Evolutionary conservation across 1,139 yeast species (phyloP).

Genomic region (Taphrina populina): DNA sequence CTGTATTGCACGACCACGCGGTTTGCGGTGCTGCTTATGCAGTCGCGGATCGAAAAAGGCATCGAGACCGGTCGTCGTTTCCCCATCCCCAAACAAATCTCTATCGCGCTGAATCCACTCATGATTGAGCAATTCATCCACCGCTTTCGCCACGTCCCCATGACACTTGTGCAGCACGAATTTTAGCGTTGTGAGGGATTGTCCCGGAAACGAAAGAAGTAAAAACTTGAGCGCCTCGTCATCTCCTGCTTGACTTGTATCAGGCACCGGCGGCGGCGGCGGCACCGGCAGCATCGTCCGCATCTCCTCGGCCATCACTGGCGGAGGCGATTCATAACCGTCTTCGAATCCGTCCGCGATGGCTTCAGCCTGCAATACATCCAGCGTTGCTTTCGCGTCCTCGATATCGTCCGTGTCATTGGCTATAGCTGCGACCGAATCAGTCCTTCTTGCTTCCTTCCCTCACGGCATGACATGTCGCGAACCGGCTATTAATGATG

Average conservation of each 20-base stretch:
- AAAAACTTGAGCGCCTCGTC: conserved; percentile 30
- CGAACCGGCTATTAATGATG: conserved; percentile 25
- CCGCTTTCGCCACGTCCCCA: conserved; percentile 27
- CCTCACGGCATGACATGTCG: background rate
- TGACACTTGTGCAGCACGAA: conserved; percentile 30
- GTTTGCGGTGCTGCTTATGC: conserved; percentile 14
- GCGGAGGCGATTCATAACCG: conserved; percentile 1
- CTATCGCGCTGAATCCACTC: conserved; percentile 28
- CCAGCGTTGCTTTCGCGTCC: conserved; percentile 28
- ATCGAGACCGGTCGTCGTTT: conserved; percentile 1
- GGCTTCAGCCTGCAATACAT: conserved; percentile 27
- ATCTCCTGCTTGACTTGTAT: conserved; percentile 3
- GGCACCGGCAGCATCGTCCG: background rate
- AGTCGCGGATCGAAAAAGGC: conserved; percentile 10
- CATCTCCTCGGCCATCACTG: conserved; percentile 1
- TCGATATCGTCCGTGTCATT: conserved; percentile 30
- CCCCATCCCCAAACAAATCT: conserved; percentile 17
- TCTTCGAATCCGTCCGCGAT: conserved; percentile 12
- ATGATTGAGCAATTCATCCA: conserved; percentile 35
- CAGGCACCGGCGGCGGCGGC: conserved; percentile 9
- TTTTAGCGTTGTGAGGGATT: conserved; percentile 19
- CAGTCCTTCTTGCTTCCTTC: background rate
- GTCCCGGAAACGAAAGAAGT: conserved; percentile 28
- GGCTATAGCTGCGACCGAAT: conserved; percentile 28
- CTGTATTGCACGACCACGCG: too few species aligned